phyloP scores from a whole-genome alignment of 306 rosid species.

The Cucumis melo region DNA sequence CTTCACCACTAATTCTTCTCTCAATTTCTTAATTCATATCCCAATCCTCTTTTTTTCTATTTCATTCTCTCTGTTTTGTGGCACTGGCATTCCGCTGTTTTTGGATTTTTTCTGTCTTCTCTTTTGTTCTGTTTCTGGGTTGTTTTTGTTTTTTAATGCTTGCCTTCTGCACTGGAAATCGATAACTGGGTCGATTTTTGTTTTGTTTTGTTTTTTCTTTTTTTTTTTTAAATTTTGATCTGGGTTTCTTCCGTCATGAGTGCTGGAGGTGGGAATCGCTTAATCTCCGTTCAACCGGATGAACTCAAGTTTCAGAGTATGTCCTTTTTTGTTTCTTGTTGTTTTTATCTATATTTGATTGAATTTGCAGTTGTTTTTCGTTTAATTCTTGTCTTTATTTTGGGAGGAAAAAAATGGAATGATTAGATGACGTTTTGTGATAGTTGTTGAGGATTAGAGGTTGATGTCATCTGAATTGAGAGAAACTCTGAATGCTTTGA shows the following conservation, averaged over 20 bases:
- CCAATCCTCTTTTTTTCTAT: neutral
- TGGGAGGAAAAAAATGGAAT: neutral
- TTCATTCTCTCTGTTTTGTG: neutral
- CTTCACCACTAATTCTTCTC: slow-evolving; percentile 21
- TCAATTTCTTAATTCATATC: neutral
- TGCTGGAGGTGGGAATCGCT: slow-evolving; percentile 22
- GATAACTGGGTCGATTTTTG: neutral
- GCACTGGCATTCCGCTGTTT: neutral
- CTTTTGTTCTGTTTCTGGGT: neutral
- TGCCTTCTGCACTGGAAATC: slow-evolving; percentile 3
- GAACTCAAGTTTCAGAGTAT: slow-evolving; percentile 77
- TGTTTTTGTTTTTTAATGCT: neutral
- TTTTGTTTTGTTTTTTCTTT: neutral
- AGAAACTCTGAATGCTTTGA: neutral
- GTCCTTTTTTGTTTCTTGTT: neutral
- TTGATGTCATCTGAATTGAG: neutral
- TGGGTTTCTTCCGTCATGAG: slow-evolving; percentile 36
- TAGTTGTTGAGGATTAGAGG: neutral
- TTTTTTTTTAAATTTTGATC: neutral
- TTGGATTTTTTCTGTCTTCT: neutral
- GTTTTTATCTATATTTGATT: neutral
- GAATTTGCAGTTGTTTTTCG: neutral
- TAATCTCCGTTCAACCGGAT: slow-evolving; percentile 57
- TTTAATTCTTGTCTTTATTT: neutral
- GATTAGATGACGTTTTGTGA: neutral